Evolutionary conservation across 2,329 filamentous ascomycete genomes (phyloP), one percentile per base, ranked within the genome.

Genomic region (Ceratocystis diversiconidia): DNA sequence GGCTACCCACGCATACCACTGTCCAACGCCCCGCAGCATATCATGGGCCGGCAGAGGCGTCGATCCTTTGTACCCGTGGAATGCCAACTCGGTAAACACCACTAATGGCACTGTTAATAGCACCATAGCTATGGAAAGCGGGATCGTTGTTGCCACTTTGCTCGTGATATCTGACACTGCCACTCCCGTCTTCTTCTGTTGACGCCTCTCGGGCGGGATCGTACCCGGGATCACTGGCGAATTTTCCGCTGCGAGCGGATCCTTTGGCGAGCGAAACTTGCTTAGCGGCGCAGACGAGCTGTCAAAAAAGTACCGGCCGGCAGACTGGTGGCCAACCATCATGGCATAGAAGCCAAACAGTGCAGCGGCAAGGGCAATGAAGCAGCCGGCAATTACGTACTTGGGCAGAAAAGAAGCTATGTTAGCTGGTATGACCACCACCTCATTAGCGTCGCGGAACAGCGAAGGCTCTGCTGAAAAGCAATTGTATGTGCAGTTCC

Each of bases 401-500:
- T 67, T 67, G 17, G 66, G 66, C 28, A 67, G 41, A 41, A 67
- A 67, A 3, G 66, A 52, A 22, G 63, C 66, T 28, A 67, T 55
- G 59, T 65, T 65, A 1, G 66, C 66, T 7, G 62, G 66, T 59
- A 67, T 67, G 17, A 65, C 63, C 17, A 62, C 30, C 36, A 67
- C 59, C 5, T 67, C 66, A 19, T 64, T 62, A 5, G 59, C 19
- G 12, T 67, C 66, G 5, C 66, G 62, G 30, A 67, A 63, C 19
- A 67, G 28, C 15, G 66, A 67, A 4, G 59, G 32, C 46, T 44
- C 36, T 2, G 66, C 63, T 22, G 43, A 41, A 48, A 67, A 67
- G 63, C 66, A 67, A 28, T 62, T 59, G 59, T 67, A 67, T 2
- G 66, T 67, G 48, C 66, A 67, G 59, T 67, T 67, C 66, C 66